Percentiles rank a stretch among this genome's conserved stretches.
Conservation (phyloP, 768 basidiomycete genomes). For the Trametes cingulata region DNA sequence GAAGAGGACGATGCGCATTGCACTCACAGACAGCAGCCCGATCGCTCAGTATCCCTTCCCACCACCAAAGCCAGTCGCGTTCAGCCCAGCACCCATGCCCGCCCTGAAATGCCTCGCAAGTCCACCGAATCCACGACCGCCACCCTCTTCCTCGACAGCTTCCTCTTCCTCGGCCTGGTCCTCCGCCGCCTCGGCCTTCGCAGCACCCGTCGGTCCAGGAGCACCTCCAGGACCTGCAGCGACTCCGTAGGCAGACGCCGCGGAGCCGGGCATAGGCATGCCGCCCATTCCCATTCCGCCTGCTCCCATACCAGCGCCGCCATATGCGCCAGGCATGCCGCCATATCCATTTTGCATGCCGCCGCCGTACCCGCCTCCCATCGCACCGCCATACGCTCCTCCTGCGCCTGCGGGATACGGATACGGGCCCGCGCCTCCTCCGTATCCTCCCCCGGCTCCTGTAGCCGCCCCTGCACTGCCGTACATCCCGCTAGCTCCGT, state of each 20-base stretch:
- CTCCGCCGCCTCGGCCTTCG: slow-evolving; percentile 4
- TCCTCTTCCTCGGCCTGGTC: slow-evolving; percentile 1
- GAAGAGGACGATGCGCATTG: neutral
- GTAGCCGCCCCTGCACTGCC: neutral
- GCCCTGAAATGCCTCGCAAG: slow-evolving; percentile 1
- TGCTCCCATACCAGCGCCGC: neutral
- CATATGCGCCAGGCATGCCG: neutral
- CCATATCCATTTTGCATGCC: slow-evolving; percentile 1
- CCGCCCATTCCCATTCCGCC: neutral
- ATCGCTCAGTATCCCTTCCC: slow-evolving; percentile 4
- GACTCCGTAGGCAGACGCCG: neutral
- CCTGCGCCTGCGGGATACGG: neutral
- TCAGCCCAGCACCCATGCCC: neutral
- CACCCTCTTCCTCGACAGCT: neutral
- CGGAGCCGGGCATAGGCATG: neutral
- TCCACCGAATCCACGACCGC: neutral
- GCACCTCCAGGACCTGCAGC: slow-evolving; percentile 1
- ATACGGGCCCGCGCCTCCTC: neutral
- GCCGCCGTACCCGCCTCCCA: slow-evolving; percentile 3
- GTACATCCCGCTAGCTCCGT: neutral
- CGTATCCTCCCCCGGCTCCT: neutral
- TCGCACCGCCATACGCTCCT: neutral
- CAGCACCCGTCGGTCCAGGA: neutral
- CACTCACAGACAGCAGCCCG: neutral
- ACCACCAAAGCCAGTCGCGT: slow-evolving; percentile 6